phyloP scores from a whole-genome alignment of 2,329 filamentous ascomycete species.

The Fusarium sp. region DNA sequence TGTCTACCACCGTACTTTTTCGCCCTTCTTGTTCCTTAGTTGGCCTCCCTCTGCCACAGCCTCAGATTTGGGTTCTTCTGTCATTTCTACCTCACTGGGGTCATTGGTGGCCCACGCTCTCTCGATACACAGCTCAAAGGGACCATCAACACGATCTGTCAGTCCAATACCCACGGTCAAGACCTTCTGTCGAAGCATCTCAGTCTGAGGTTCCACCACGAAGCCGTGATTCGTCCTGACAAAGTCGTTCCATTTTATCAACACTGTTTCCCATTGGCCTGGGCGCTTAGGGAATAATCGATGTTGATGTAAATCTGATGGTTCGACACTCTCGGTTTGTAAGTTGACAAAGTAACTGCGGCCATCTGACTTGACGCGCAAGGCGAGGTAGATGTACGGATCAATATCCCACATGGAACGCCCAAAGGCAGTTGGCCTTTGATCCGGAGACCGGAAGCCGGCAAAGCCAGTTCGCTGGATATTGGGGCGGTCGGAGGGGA shows the following conservation, averaged over 20 bases:
- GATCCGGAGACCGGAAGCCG: conserved; percentile 86
- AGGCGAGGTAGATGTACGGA: conserved; percentile 84
- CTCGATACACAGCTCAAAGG: conserved; percentile 87
- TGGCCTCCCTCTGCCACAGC: conserved; percentile 37
- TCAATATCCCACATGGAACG: conserved; percentile 89
- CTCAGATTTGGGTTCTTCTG: conserved; percentile 23
- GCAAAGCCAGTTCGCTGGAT: conserved; percentile 87
- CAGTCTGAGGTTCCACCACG: conserved; percentile 91
- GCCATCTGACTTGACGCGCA: conserved; percentile 90
- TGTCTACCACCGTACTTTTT: conserved; percentile 51
- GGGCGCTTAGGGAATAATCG: conserved; percentile 80
- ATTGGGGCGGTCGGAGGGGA: conserved; percentile 78
- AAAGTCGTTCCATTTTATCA: conserved; percentile 91
- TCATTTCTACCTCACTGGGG: conserved; percentile 39
- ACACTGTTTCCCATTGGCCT: conserved; percentile 93
- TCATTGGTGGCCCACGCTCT: conserved; percentile 89
- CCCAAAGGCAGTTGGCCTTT: conserved; percentile 83
- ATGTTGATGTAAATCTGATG: conserved; percentile 96
- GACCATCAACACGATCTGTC: conserved; percentile 87
- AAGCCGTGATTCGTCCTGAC: conserved; percentile 93
- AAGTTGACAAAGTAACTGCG: conserved; percentile 94
- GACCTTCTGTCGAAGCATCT: conserved; percentile 87
- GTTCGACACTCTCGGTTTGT: conserved; percentile 92
- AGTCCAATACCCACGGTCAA: conserved; percentile 86
- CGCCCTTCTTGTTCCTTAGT: conserved; percentile 50